Evolutionary conservation across 805 yeast genomes (phyloP), one percentile per base, ranked within the genome.

Genomic region (Starmerella stigmatis): DNA sequence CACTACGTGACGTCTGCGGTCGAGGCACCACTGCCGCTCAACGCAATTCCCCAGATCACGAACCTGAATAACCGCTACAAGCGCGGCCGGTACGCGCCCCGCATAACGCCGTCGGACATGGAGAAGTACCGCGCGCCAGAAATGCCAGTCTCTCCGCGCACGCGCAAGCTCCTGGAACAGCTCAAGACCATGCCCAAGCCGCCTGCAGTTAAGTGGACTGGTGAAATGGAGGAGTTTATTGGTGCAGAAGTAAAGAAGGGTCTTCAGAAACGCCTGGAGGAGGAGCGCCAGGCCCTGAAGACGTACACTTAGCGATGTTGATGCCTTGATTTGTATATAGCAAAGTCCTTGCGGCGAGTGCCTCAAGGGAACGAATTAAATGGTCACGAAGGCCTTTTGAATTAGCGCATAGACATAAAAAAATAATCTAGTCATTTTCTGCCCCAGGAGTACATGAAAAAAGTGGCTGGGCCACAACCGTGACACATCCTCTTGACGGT

Each of bases 61-160:
- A 82, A 85, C 64, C 84, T 86, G 42, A 65, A 78, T 57, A 79
- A 88, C 51, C 76, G 77, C 61, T 73, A 69, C 64, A 78, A 73
- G 60, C 73, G 81, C 65, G 47, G 47, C n/a, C 53, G 63, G 23
- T 58, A 58, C 41, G 61, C 59, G 10, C 79, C 75, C 51, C 71
- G 72, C 55, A 66, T 86, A 49, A 71, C 79, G 10, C 78, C 72
- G 51, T 64, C 71, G 30, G 86, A 83, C 56, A 72, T 80, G 34
- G 73, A 75, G 55, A 74, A 69, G 53, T 67, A 81, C 57, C 69
- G 69, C 15, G 76, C 84, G 15, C 94, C 94, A 44, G 65, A 70
- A 49, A 85, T 85, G 92, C 95, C 94, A 38, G 63, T 75, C 50
- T 70, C 83, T 11, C 75, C 75, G 52, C 66, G 66, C 16, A 64